Evolutionary conservation across 2,329 filamentous ascomycete species (phyloP), one percentile per base, ranked within the genome.

Genomic region (Epichloe coenophiala): DNA sequence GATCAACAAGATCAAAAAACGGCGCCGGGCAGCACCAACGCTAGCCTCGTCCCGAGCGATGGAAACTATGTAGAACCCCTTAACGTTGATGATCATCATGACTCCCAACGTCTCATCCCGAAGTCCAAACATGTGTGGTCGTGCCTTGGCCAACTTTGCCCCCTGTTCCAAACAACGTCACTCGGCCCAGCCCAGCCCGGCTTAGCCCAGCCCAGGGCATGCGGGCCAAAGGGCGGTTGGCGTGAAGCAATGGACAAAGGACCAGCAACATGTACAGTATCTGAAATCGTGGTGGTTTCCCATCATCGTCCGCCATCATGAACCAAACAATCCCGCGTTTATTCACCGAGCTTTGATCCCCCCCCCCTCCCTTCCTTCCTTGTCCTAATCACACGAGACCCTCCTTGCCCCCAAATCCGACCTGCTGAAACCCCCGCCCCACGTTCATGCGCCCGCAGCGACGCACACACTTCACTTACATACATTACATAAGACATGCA

Each of bases 401-500:
- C 27, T 11, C 27, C 27, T 31, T 31, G 27, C 27, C 31, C 21
- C 40, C 33, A 37, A 40, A 5, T 40, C 35, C 33, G 36, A n/a
- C n/a, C 37, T 42, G 23, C 15, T 36, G 19, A 42, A 38, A 15
- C 31, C 21, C 6, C 19, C 19, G 19, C 19, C 19, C 19, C 19
- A 21, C 19, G 19, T 3, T 21, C 19, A 21, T 3, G 3, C 19
- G 19, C 19, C 19, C 19, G 19, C 19, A 21, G 19, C 19, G 19
- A 21, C 19, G 19, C 19, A 21, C 19, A 21, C 19, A 21, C 19
- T 21, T 21, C 46, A 27, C 19, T 3, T 39, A 41, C 51, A 27
- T 27, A 21, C 21, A 23, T 23, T 31, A 31, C 27, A 48, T 52
- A 50, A 51, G 49, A 49, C 52, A 49, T 54, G 52, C 45, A 48